Evolutionary conservation across 1,139 yeast genomes (phyloP), one percentile per base, ranked within the genome.

Genomic region (Sugiyamaella grinbergsii): DNA sequence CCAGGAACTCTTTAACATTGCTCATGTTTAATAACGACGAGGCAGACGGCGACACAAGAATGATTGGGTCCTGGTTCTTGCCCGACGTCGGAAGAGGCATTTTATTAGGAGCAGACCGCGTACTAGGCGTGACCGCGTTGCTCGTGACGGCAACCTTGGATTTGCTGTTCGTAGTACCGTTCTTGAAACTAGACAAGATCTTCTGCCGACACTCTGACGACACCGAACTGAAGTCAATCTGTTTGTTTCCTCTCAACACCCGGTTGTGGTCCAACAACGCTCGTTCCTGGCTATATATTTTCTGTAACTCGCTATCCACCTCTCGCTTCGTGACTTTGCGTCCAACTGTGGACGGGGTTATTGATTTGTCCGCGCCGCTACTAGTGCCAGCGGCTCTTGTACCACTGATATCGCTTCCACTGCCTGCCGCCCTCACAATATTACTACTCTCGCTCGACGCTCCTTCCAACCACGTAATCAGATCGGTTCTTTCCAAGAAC

Each of bases 1-100:
- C 93, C 56, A 93, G 74, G 62, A 93, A 93, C 54, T 81, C 79
- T 70, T 89, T 88, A 55, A 90, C 83, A 67, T 93, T 93, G 41
- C 82, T 70, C 75, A 93, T 80, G 18, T 94, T 85, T 50, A 93
- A 69, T 43, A 93, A 73, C 0, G 98, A 85, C 2, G 98, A 89
- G 0, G 98, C 93, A 2, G 98, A 90, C 1, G 98, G 98, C 1
- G 98, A 90, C 33, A 93, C 79, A 47, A 93, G 73, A 54, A 93
- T 88, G 58, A 93, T 90, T n/a, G 98, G 98, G 62, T 85, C 95
- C 58, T 83, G 85, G 56, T 61, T 61, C 24, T 47, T 55, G 38
- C 36, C 48, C 11, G 37, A 34, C 1, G 26, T 31, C 31, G 49
- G 49, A 15, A 40, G 44, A 5, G 42, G 52, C 33, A 44, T 26